These are phyloP conservation scores for Zychaea mexicana DNA, from an alignment of 371 early-diverging fungal genomes.

Conservation along the genomic window DNA sequence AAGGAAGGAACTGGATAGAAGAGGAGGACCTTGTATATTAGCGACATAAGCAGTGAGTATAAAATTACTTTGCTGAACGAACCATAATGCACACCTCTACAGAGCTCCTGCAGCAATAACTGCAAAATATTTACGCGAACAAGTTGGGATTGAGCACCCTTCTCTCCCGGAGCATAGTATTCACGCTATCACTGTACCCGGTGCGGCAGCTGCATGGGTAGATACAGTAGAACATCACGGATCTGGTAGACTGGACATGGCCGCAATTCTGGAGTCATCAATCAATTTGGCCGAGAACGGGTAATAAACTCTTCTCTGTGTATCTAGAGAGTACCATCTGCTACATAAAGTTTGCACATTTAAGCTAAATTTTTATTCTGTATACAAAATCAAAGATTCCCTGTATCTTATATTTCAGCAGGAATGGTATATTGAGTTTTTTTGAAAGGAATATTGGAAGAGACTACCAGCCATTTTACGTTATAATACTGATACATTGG, in stretches of 20 bases:
- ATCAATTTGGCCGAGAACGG: slow-evolving; percentile 76
- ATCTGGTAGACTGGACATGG: slow-evolving; percentile 59
- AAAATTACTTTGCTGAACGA: no score
- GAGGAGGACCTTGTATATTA: no score
- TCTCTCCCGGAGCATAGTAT: slow-evolving; percentile 50
- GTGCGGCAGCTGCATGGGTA: slow-evolving; percentile 80
- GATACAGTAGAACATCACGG: slow-evolving; percentile 77
- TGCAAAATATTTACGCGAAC: slow-evolving; percentile 47
- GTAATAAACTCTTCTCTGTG: slow-evolving; percentile 18
- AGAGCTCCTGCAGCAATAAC: slow-evolving; percentile 67
- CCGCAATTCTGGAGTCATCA: slow-evolving; percentile 69
- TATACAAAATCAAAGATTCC: no score
- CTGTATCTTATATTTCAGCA: no score
- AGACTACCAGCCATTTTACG: no score
- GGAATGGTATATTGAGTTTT: no score
- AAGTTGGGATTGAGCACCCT: slow-evolving; percentile 29
- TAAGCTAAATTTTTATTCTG: no score
- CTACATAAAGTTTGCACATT: no score
- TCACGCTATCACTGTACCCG: slow-evolving; percentile 80
- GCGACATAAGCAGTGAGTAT: no score
- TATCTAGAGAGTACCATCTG: no score
- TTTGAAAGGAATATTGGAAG: no score
- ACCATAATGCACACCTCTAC: not conserved
- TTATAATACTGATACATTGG: no score
- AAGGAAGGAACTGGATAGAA: not conserved